A percentile compares a stretch with the other conserved stretches of the same genome.
These are phyloP conservation scores for Chaetomium globosum DNA, from an alignment of 2,329 filamentous ascomycete genomes.

Conservation along the genomic window DNA sequence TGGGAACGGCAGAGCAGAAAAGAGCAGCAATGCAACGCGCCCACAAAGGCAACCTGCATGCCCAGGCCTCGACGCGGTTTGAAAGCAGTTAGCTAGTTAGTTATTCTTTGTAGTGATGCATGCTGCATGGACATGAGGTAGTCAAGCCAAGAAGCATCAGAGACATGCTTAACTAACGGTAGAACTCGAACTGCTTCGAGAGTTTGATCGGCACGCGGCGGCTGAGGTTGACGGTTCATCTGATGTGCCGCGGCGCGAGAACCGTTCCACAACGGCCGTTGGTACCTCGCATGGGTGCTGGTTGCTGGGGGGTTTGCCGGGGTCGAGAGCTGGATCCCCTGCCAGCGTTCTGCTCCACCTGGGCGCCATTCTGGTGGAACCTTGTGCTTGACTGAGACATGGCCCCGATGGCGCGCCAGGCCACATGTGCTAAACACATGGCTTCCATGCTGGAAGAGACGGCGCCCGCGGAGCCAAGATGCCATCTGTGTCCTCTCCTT, in stretches of 20 bases:
- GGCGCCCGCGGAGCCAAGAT: neutral
- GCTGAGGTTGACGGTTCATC: constrained; percentile 28
- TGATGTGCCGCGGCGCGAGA: constrained; percentile 20
- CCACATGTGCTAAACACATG: constrained; percentile 26
- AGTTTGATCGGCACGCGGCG: constrained; percentile 35
- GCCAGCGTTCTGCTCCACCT: constrained; percentile 27
- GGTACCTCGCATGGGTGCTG: constrained; percentile 18
- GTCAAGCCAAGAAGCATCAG: neutral
- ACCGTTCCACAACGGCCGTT: constrained; percentile 20
- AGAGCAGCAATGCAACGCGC: constrained; percentile 21
- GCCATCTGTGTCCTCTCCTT: constrained; percentile 13
- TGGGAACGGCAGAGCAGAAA: neutral
- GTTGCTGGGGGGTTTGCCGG: neutral
- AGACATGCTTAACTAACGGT: neutral
- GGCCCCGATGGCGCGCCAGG: constrained; percentile 30
- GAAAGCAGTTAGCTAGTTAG: neutral
- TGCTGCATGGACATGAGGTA: neutral
- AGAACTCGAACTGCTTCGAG: constrained; percentile 3
- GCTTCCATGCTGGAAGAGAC: constrained; percentile 11
- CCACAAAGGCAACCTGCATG: constrained; percentile 24
- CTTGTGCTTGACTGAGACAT: constrained; percentile 32
- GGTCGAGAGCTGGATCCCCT: constrained; percentile 17
- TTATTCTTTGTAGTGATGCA: neutral
- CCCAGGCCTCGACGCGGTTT: constrained; percentile 7
- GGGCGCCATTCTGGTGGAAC: constrained; percentile 31